Percentiles rank a stretch among this genome's conserved stretches.
These are phyloP conservation scores for Diaporthe australafricana DNA, from an alignment of 2,329 filamentous ascomycete species.

Conservation along the genomic window DNA sequence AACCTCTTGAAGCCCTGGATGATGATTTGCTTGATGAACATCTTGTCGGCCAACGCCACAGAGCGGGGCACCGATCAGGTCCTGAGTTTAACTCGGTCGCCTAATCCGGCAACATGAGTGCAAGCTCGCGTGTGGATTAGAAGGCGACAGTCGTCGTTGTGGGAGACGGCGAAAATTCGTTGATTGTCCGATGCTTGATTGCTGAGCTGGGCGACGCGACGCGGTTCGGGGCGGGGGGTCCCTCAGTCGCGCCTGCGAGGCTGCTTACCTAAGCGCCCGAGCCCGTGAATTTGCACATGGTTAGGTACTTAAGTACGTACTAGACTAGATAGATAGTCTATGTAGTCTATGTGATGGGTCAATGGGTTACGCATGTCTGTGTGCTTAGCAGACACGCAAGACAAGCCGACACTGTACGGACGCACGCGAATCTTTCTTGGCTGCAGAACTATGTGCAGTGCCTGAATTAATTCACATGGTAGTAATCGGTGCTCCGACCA, in stretches of 20 bases:
- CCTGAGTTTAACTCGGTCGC: constrained; percentile 16
- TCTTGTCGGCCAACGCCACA: constrained; percentile 57
- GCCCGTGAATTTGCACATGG: not conserved
- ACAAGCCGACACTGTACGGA: not conserved
- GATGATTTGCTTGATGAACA: constrained; percentile 99
- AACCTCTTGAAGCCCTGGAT: constrained; percentile 99
- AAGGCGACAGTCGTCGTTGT: constrained; percentile 4
- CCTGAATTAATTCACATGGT: not conserved
- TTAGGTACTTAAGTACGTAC: too few relatives aligned
- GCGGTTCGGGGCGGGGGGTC: constrained; percentile 25
- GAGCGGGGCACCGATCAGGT: constrained; percentile 30
- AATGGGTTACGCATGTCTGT: too few relatives aligned
- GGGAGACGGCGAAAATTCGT: not conserved
- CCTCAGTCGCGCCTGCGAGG: not conserved
- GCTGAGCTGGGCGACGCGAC: constrained; percentile 33
- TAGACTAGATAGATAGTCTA: not conserved
- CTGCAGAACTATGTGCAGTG: not conserved
- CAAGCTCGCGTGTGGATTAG: not conserved
- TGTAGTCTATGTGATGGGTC: too few relatives aligned
- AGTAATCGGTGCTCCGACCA: not conserved
- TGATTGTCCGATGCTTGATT: constrained; percentile 20
- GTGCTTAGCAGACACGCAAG: not conserved
- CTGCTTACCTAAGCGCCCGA: constrained; percentile 3
- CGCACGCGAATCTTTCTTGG: not conserved
- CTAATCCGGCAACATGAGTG: constrained; percentile 18